Evolutionary conservation across 1,284 basidiomycete species (phyloP).

Genomic region (Clitocybe nebularis): DNA sequence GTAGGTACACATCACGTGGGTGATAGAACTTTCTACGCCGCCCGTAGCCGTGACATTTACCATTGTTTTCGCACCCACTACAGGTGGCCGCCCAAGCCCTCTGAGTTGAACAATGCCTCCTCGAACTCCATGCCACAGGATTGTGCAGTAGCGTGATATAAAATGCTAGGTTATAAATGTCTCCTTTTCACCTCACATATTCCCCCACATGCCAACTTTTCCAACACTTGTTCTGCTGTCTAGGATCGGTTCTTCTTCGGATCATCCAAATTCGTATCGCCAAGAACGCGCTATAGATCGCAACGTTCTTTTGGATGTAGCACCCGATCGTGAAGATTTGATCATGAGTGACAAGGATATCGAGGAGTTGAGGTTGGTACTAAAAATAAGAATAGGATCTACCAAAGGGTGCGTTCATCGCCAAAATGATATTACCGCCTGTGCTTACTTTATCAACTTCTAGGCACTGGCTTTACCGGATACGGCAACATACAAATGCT

Average conservation of each 20-base stretch:
- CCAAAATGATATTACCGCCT: not conserved
- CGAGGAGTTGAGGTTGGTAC: constrained; percentile 25
- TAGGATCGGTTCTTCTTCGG: constrained; percentile 9
- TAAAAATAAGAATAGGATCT: constrained; percentile 25
- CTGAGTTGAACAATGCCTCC: too few species aligned
- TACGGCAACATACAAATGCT: constrained; percentile 19
- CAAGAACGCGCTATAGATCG: constrained; percentile 27
- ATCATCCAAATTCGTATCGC: constrained; percentile 9
- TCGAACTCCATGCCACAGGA: too few species aligned
- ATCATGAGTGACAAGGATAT: constrained; percentile 22
- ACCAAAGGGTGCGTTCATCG: constrained; percentile 19
- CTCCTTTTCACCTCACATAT: too few species aligned
- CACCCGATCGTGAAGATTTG: constrained; percentile 31
- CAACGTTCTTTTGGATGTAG: constrained; percentile 23
- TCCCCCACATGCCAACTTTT: too few species aligned
- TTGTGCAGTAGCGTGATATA: too few species aligned
- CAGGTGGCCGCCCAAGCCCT: too few species aligned
- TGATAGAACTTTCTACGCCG: too few species aligned
- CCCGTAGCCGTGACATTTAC: too few species aligned
- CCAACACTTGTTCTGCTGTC: too few species aligned
- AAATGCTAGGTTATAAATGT: too few species aligned
- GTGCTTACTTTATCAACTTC: not conserved
- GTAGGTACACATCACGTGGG: too few species aligned
- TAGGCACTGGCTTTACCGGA: constrained; percentile 30
- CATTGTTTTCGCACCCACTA: too few species aligned